A percentile compares a stretch with the other conserved stretches of the same genome.
Conservation (phyloP, 108 stramenopile species). For the Schizochytrium sp. region DNA sequence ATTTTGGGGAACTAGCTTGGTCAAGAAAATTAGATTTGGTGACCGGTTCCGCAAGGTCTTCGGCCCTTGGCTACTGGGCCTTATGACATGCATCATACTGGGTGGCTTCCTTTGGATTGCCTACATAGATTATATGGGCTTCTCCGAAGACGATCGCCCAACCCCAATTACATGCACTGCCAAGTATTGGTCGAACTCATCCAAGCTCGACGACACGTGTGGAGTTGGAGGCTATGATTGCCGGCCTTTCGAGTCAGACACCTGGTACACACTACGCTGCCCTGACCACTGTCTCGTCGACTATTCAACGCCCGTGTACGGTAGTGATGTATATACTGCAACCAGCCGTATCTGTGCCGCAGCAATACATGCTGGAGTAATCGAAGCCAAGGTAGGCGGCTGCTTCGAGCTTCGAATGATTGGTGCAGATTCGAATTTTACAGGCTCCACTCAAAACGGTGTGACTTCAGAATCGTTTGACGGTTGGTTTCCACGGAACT, state of each 20-base stretch:
- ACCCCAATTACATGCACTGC: conserved; percentile 2
- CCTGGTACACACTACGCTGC: neutral
- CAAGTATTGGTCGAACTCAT: conserved; percentile 39
- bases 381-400: neutral
- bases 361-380: conserved; percentile 53
- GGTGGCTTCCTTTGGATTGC: conserved; percentile 2
- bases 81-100: conserved; percentile 19
- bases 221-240: conserved; percentile 14
- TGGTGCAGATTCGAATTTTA: neutral
- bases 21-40: neutral
- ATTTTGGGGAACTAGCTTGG: conserved; percentile 35
- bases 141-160: neutral
- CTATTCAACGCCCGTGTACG: neutral
- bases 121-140: conserved; percentile 31
- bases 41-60: neutral
- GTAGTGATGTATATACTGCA: neutral
- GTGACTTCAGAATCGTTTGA: conserved; percentile 3
- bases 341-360: conserved; percentile 43
- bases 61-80: neutral
- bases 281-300: conserved; percentile 38
- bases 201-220: neutral
- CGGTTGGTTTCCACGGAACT: conserved; percentile 40
- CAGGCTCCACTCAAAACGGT: neutral
- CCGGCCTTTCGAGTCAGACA: neutral
- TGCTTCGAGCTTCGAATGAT: conserved; percentile 6